Evolutionary conservation across 345 rosid species (phyloP).

Genomic region (Euphorbia peplus): DNA sequence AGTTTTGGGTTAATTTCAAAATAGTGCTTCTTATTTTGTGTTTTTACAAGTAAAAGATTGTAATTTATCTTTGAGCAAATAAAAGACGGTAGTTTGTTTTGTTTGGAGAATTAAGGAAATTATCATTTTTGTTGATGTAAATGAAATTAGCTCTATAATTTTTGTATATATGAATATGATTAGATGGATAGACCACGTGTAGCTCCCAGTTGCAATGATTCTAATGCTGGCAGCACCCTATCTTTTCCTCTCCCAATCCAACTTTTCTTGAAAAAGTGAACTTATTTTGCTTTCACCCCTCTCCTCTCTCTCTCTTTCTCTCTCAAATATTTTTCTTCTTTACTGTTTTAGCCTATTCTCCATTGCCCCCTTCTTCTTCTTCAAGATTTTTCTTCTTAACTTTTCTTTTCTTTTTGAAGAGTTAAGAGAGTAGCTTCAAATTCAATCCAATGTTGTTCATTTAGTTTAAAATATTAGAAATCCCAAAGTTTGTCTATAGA

Average conservation of each 20-base stretch:
- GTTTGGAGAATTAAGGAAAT: too few species aligned
- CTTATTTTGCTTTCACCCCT: not conserved
- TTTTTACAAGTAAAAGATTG: too few species aligned
- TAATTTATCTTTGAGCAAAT: too few species aligned
- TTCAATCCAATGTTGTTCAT: constrained; percentile 2
- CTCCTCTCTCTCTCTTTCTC: constrained; percentile 13
- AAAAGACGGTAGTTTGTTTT: too few species aligned
- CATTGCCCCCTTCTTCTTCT: not conserved
- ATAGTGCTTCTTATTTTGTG: too few species aligned
- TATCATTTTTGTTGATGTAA: too few species aligned
- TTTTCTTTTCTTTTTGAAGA: constrained; percentile 35
- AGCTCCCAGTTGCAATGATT: constrained; percentile 18
- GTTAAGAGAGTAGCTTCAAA: constrained; percentile 38
- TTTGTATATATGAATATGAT: constrained; percentile 9
- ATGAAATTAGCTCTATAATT: too few species aligned
- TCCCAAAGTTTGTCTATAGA: too few species aligned
- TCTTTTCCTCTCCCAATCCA: constrained; percentile 18
- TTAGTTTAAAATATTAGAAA: constrained; percentile 8
- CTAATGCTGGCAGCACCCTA: constrained; percentile 16
- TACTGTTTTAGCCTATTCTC: constrained; percentile 35
- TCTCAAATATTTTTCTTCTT: constrained; percentile 24
- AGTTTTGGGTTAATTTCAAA: too few species aligned
- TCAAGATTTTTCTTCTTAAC: constrained; percentile 15
- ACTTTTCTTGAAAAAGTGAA: constrained; percentile 21
- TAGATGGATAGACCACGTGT: constrained; percentile 35